Evolutionary conservation across 2,329 filamentous ascomycete species (phyloP).

Genomic region (Waltergamsia citrina): DNA sequence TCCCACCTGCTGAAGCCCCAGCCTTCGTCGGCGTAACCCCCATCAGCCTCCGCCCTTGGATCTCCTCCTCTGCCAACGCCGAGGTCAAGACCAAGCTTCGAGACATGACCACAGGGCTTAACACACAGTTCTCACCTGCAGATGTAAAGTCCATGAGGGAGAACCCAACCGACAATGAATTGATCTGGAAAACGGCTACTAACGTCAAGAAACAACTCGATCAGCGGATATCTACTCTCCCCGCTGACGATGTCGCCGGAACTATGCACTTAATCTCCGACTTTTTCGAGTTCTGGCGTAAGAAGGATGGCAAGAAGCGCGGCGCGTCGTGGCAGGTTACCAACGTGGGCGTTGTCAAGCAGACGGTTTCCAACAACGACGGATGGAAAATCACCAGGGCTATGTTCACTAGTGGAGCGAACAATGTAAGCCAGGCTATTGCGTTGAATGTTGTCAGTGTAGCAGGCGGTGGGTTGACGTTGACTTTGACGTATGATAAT

Average conservation of each 20-base stretch:
- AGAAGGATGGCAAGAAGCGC: conserved; percentile 31
- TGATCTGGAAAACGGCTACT: conserved; percentile 33
- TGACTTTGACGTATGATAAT: conserved; percentile 40
- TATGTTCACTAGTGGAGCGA: conserved; percentile 40
- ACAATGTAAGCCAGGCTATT: conserved; percentile 31
- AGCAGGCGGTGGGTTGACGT: conserved; percentile 24
- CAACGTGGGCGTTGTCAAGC: conserved; percentile 37
- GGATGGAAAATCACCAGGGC: conserved; percentile 29
- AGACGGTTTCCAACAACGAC: conserved; percentile 1
- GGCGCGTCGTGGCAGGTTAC: conserved; percentile 39
- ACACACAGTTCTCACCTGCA: conserved; percentile 16
- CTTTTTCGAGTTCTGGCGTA: conserved; percentile 28
- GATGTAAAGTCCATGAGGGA: conserved; percentile 15
- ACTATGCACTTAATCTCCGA: conserved; percentile 32
- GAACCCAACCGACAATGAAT: conserved; percentile 8
- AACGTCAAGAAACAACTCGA: conserved; percentile 23
- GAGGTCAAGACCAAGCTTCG: conserved; percentile 22
- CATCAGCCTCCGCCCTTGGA: conserved; percentile 32
- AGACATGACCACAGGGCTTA: conserved; percentile 26
- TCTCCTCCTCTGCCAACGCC: conserved; percentile 14
- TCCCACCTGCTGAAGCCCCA: conserved; percentile 20
- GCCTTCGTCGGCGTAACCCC: conserved; percentile 29
- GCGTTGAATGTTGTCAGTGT: conserved; percentile 37
- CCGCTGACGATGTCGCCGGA: conserved; percentile 30
- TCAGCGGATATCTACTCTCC: conserved; percentile 19